Base-by-base conservation (phyloP, 1,284 basidiomycete genomes). In the Farysia itapuensis region DNA sequence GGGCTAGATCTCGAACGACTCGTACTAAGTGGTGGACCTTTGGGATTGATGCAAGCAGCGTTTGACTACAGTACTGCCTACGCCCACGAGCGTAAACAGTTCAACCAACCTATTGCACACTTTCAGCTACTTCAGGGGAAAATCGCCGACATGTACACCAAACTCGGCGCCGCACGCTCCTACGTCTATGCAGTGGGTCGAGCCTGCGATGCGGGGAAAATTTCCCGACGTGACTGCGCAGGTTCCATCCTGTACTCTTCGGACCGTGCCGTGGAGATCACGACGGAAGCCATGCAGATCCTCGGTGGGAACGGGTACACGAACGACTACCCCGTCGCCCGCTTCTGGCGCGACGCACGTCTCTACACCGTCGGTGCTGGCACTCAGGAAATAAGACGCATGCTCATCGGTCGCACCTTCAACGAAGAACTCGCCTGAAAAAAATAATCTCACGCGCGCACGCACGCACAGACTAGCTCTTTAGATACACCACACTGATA, bases 71-170 rank as follows among this genome's bases (percentile, higher is more conserved):
- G 90, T 3, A 81, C 93, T 3, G 85, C 88, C 69, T 96, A 96
- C 74, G 84, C 91, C 7, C 92, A 96, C 75, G 85, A 92, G 51
- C 83, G 92, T 60, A 85, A 90, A 77, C 92, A 96, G 74, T 96
- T 96, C 69, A 88, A 86, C 30, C 83, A 85, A 67, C 84, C 86
- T 4, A 82, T 96, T 37, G 93, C 87, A n/a, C 86, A 87, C 25
- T 95, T 96, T 81, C 92, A 96, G 77, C 79, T 95, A 42, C 92
- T 96, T 86, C 93, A 96, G 83, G 92, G 89, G 83, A 78, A 80
- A 67, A 72, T 80, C 47, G 80, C 81, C 15, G 92, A 96, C 77
- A 96, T 96, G 92, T 96, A 95, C 77, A 95, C 92, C 15, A 90
- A 88, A 76, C 80, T 96, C 39, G 88, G 86, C 65, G 89, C 92